Conservation (phyloP, 192 early-diverging fungal genomes). For the Dimargaris xerosporica region DNA sequence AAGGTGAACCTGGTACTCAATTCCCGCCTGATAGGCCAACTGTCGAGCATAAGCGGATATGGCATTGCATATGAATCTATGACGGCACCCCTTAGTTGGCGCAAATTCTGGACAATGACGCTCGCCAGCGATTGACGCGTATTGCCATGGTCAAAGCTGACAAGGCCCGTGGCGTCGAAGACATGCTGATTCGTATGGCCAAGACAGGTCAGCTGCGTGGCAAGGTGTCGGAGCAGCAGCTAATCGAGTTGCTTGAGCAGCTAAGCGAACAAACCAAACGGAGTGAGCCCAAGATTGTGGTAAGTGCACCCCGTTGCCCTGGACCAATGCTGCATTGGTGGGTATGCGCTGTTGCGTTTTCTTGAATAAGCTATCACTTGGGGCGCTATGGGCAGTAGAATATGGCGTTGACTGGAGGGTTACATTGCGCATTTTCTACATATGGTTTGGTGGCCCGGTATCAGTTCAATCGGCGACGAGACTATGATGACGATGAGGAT, state of each 20-base stretch:
- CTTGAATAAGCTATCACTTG: background rate
- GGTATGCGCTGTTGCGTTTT: background rate
- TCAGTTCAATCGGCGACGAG: conserved; percentile 39
- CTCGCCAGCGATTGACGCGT: conserved; percentile 69
- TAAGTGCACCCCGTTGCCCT: conserved; percentile 23
- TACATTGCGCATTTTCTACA: background rate
- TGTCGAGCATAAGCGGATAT: too few species aligned
- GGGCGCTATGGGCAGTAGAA: background rate
- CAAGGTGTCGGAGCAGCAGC: conserved; percentile 67
- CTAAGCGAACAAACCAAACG: conserved; percentile 52
- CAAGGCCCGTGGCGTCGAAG: conserved; percentile 76
- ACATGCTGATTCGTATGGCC: conserved; percentile 82
- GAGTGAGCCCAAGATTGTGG: conserved; percentile 56
- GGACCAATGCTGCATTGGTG: background rate
- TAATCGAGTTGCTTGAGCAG: conserved; percentile 74
- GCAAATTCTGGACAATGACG: conserved; percentile 67
- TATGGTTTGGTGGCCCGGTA: background rate
- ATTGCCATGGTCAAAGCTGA: conserved; percentile 85
- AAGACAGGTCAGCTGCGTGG: conserved; percentile 63
- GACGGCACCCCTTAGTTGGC: conserved; percentile 19
- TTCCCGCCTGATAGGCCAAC: too few species aligned
- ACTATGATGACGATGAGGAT: conserved; percentile 39
- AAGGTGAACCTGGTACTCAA: too few species aligned
- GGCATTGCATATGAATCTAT: too few species aligned
- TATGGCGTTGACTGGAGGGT: background rate